A percentile compares a stretch with the other conserved stretches of the same genome.
Evolutionary conservation across 345 rosid species (phyloP).

Genomic region (Hibiscus trionum): DNA sequence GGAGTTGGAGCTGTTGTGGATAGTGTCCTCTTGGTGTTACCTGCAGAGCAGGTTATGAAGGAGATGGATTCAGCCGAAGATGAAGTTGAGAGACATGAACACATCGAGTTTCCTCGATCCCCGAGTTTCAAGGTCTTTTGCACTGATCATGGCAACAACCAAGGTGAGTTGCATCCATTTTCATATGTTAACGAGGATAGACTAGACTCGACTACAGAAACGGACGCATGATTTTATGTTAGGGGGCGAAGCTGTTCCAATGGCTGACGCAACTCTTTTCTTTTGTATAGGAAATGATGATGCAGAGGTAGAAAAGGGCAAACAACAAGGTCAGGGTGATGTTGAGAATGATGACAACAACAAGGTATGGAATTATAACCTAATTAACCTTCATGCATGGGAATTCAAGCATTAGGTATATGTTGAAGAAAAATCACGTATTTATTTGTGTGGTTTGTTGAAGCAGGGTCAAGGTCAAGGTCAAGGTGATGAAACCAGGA

Average conservation of each 20-base stretch:
- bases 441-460: background rate
- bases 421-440: too few relatives aligned
- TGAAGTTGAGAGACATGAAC: background rate
- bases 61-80: background rate
- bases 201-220: background rate
- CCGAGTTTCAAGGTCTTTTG: background rate
- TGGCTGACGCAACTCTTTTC: background rate
- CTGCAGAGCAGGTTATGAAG: background rate
- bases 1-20: background rate
- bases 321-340: background rate
- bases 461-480: background rate
- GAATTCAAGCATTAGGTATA: background rate
- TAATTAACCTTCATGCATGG: background rate
- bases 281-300: background rate
- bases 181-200: background rate
- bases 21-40: background rate
- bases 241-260: too few relatives aligned
- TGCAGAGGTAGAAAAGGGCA: background rate
- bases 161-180: background rate
- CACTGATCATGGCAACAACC: background rate
- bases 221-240: too few relatives aligned
- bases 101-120: background rate
- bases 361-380: background rate
- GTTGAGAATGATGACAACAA: background rate
- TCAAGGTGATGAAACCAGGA: background rate